phyloP scores from a whole-genome alignment of 257 asterid genomes.

The Salvia rosmarinus region DNA sequence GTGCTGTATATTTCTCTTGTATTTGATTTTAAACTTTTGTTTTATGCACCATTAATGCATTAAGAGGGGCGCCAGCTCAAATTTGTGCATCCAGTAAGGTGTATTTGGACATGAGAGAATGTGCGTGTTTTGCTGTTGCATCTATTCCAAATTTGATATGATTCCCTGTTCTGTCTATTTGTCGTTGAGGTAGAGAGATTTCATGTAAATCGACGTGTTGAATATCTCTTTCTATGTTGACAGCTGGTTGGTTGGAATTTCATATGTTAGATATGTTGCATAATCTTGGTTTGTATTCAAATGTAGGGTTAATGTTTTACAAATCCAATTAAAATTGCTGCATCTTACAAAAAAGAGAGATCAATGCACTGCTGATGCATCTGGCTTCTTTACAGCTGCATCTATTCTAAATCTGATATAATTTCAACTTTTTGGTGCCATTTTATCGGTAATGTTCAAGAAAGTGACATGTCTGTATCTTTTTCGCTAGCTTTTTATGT shows the following conservation, averaged over 20 bases:
- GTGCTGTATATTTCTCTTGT: neutral
- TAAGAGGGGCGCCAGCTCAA: neutral
- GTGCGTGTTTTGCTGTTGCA: conserved; percentile 1
- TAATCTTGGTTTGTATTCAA: neutral
- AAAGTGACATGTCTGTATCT: conserved; percentile 35
- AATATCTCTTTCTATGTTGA: conserved; percentile 58
- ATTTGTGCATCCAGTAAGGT: neutral
- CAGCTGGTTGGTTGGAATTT: conserved; percentile 77
- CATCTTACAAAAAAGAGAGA: conserved; percentile 3
- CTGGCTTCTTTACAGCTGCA: conserved; percentile 16
- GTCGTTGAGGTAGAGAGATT: neutral
- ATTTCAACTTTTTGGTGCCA: conserved; percentile 12
- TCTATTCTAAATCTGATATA: conserved; percentile 8
- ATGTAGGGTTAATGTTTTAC: too few species aligned
- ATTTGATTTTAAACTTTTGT: neutral
- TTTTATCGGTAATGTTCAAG: neutral
- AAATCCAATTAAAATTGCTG: neutral
- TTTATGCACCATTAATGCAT: neutral
- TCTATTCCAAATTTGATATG: neutral
- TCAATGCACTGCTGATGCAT: conserved; percentile 5
- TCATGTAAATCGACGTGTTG: conserved; percentile 23
- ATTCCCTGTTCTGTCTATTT: conserved; percentile 17
- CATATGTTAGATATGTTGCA: neutral
- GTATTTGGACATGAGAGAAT: neutral
- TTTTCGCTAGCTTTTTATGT: conserved; percentile 70